Base-by-base conservation (phyloP, 139 green algal species). In the Yamagishiella unicocca region DNA sequence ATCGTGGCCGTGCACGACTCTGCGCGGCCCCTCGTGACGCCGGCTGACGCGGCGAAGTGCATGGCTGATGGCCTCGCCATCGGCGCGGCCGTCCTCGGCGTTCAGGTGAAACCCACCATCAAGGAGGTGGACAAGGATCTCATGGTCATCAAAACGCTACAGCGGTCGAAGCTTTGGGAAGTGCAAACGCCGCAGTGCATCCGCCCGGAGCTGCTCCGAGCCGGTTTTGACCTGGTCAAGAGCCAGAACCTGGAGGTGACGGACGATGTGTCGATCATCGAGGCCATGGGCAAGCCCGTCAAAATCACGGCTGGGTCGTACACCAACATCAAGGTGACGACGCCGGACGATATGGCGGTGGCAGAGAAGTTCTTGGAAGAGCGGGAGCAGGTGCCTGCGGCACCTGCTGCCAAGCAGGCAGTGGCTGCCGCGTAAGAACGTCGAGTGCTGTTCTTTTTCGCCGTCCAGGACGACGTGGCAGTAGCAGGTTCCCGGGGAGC, bases 251-350 rank as follows among this genome's bases (percentile, higher is more conserved):
- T 99, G 62, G 97, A 98, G 84, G 97, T 99, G 19, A 99, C 97
- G 12, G 98, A 99, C 86, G 97, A 99, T 64, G 97, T 99, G 53
- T 99, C 96, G 27, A 98, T 99, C 88, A 95, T 99, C 10, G 98
- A 99, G 89, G 94, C 96, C 12, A 88, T 99, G 76, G 96, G 97
- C n/a, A 76, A 94, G 88, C 97, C 96, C 0, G 98, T 99, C 19
- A 91, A 91, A 43, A 96, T 99, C 73, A 99, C 98, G 4, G 33
- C 90, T 6, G 98, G 97, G 2, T 93, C 92, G 10, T 99, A 99
- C 91, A 98, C 95, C 50, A 99, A 99, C 95, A 97, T 99, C 90
- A 99, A 99, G 93, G 95, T 98, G 31, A 88, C 96, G 7, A 98
- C 96, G 6, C 96, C 96, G 6, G 96, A 98, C 58, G 96, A 98